Evolutionary conservation across 1,284 basidiomycete genomes (phyloP).

Genomic region (Leccinum pallidistipes): DNA sequence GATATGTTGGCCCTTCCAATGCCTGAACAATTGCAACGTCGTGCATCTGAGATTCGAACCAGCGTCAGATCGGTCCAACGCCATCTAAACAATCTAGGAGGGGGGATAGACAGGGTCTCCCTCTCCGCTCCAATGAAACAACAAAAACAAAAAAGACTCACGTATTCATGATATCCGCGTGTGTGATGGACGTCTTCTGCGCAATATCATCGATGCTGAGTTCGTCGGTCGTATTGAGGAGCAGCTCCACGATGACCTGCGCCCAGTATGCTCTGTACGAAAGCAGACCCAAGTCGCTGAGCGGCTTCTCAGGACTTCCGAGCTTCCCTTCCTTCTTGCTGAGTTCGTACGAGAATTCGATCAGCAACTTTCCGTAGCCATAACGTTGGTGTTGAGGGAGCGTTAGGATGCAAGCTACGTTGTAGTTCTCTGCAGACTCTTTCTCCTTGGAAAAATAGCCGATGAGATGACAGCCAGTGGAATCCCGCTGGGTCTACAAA

Average conservation of each 20-base stretch:
- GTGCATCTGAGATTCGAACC: slow-evolving; percentile 64
- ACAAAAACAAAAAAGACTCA: slow-evolving; percentile 46
- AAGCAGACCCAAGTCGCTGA: slow-evolving; percentile 92
- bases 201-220: slow-evolving; percentile 98
- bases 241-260: slow-evolving; percentile 92
- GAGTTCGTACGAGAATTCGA: slow-evolving; percentile 98
- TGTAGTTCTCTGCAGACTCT: slow-evolving; percentile 97
- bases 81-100: not conserved
- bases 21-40: slow-evolving; percentile 93
- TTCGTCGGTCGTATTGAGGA: slow-evolving; percentile 74
- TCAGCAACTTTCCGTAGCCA: slow-evolving; percentile 93
- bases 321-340: slow-evolving; percentile 96
- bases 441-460: slow-evolving; percentile 99
- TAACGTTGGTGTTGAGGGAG: slow-evolving; percentile 97
- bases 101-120: slow-evolving; percentile 11
- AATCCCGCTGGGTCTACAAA: slow-evolving; percentile 78
- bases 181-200: slow-evolving; percentile 94
- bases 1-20: slow-evolving; percentile 94
- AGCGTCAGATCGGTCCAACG: slow-evolving; percentile 10
- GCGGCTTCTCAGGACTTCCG: slow-evolving; percentile 96
- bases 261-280: slow-evolving; percentile 98
- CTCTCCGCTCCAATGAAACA: not conserved
- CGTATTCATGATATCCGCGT: slow-evolving; percentile 98
- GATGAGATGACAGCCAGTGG: slow-evolving; percentile 90
- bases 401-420: slow-evolving; percentile 98